Conservation (phyloP, 208 protist genomes). For the Angomonas ambiguus region DNA sequence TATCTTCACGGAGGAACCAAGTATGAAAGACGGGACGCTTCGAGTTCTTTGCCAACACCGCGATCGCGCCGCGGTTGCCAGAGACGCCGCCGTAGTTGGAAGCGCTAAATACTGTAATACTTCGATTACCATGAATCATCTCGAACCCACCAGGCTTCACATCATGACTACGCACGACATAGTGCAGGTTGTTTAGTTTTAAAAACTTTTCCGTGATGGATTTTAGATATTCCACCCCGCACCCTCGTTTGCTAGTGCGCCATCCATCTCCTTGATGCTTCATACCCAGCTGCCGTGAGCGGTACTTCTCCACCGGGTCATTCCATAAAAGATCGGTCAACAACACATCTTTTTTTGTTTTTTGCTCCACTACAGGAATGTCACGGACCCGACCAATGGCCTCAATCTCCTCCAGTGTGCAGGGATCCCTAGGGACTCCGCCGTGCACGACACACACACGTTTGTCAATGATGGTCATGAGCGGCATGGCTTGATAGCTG, state of each 20-base stretch:
- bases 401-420: constrained; percentile 74
- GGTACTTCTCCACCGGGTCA: constrained; percentile 93
- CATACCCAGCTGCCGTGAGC: constrained; percentile 68
- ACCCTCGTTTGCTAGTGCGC: constrained; percentile 98
- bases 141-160: constrained; percentile 86
- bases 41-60: constrained; percentile 43
- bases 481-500: constrained; percentile 89
- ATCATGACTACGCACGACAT: constrained; percentile 93
- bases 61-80: constrained; percentile 96
- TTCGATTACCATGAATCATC: constrained; percentile 54
- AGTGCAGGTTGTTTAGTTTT: constrained; percentile 93
- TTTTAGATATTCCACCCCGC: constrained; percentile 96
- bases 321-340: constrained; percentile 99
- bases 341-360: constrained; percentile 91
- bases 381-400: constrained; percentile 93
- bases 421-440: constrained; percentile 90
- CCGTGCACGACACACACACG: constrained; percentile 97
- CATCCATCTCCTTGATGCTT: constrained; percentile 86
- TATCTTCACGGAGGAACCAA: constrained; percentile 63
- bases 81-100: constrained; percentile 86
- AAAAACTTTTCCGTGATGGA: constrained; percentile 96
- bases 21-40: constrained; percentile 74
- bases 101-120: constrained; percentile 82
- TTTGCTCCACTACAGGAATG: constrained; percentile 94
- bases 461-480: constrained; percentile 84